Evolutionary conservation across 805 yeast genomes (phyloP).

Genomic region (Saturnispora saitoi): DNA sequence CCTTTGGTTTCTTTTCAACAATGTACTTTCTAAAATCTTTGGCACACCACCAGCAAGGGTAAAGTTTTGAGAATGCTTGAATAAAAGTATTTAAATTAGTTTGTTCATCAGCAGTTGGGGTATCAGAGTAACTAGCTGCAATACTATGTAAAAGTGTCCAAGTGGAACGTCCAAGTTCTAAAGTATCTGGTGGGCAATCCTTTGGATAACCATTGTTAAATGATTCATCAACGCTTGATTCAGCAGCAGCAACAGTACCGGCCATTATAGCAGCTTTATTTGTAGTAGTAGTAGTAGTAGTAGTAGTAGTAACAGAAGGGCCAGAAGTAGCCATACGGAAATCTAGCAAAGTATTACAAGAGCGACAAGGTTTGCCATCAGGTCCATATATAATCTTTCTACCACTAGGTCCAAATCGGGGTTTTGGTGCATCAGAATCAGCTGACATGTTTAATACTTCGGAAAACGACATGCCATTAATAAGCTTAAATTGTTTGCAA

Average conservation of each 20-base stretch:
- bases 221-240: conserved; percentile 16
- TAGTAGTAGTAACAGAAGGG: conserved; percentile 15
- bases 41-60: conserved; percentile 94
- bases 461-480: neutral
- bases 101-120: conserved; percentile 55
- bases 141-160: conserved; percentile 90
- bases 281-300: conserved; percentile 15
- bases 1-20: conserved; percentile 43
- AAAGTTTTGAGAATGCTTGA: conserved; percentile 61
- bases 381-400: conserved; percentile 68
- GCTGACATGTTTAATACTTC: conserved; percentile 3
- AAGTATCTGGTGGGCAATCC: conserved; percentile 83
- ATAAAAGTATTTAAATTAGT: conserved; percentile 64
- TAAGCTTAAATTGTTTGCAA: neutral
- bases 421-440: conserved; percentile 18
- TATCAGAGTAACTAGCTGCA: conserved; percentile 81
- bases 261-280: conserved; percentile 5
- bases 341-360: conserved; percentile 77
- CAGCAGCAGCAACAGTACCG: conserved; percentile 16
- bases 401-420: conserved; percentile 51
- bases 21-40: conserved; percentile 68
- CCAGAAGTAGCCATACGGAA: conserved; percentile 51
- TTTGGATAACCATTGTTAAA: conserved; percentile 26
- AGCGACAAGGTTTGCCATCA: conserved; percentile 95
- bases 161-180: conserved; percentile 68